Percentiles rank a stretch among this genome's conserved stretches.
Evolutionary conservation across 2,329 filamentous ascomycete genomes (phyloP).

Genomic region (Purpureocillium lavendulum): DNA sequence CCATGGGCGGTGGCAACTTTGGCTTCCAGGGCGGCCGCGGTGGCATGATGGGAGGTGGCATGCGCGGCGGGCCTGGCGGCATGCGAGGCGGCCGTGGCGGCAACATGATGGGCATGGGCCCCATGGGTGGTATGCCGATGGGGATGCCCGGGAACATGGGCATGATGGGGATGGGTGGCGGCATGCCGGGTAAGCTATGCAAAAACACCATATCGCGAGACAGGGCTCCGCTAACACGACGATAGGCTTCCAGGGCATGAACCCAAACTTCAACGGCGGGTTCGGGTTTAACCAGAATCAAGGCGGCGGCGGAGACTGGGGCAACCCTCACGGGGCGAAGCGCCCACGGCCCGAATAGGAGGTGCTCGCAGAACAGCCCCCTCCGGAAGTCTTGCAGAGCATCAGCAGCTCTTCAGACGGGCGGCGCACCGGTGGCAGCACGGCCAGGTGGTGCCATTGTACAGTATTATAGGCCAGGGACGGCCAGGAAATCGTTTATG

Average conservation of each 20-base stretch:
- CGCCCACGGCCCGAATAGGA: constrained; percentile 61
- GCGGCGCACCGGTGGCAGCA: no score
- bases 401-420: no score
- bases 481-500: constrained; percentile 1
- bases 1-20: constrained; percentile 43
- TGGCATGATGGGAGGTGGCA: constrained; percentile 30
- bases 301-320: constrained; percentile 46
- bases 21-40: constrained; percentile 40
- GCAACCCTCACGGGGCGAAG: constrained; percentile 78
- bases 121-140: constrained; percentile 40
- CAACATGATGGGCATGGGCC: constrained; percentile 41
- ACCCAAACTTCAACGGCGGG: constrained; percentile 57
- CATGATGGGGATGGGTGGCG: constrained; percentile 40
- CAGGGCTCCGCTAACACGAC: constrained; percentile 10
- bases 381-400: no score
- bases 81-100: constrained; percentile 42
- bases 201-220: not conserved
- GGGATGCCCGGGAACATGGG: constrained; percentile 52
- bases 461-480: constrained; percentile 4
- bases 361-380: no score
- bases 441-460: no score
- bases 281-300: constrained; percentile 55
- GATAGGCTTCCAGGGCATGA: constrained; percentile 59
- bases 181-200: constrained; percentile 25
- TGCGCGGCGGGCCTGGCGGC: constrained; percentile 37